phyloP scores from a whole-genome alignment of 2,329 filamentous ascomycete genomes.

The Waltergamsia citrina region DNA sequence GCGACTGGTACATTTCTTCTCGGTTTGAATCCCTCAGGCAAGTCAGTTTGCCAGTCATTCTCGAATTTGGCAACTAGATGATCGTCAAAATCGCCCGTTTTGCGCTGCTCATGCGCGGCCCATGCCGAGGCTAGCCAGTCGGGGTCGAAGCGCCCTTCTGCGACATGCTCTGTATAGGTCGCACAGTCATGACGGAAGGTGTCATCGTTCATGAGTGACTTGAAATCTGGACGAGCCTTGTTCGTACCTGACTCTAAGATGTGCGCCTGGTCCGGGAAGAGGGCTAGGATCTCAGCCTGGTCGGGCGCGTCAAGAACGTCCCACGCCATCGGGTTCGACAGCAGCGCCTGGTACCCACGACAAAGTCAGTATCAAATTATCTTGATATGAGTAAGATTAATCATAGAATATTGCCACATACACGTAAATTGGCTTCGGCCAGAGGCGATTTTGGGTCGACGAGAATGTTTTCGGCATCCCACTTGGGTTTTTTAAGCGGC shows the following conservation, averaged over 20 bases:
- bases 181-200: slow-evolving; percentile 37
- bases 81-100: slow-evolving; percentile 38
- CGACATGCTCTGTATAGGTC: slow-evolving; percentile 34
- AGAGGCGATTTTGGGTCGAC: slow-evolving; percentile 26
- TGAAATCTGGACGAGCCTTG: slow-evolving; percentile 28
- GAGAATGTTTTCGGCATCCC: slow-evolving; percentile 23
- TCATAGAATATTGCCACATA: slow-evolving; percentile 8
- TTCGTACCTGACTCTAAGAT: slow-evolving; percentile 24
- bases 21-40: slow-evolving; percentile 23
- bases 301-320: slow-evolving; percentile 21
- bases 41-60: slow-evolving; percentile 33
- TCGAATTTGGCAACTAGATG: slow-evolving; percentile 34
- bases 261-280: slow-evolving; percentile 26
- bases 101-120: slow-evolving; percentile 37
- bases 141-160: slow-evolving; percentile 37
- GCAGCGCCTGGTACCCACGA: slow-evolving; percentile 16
- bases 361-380: neutral
- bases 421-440: slow-evolving; percentile 25
- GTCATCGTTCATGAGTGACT: slow-evolving; percentile 33
- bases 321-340: slow-evolving; percentile 28
- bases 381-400: neutral
- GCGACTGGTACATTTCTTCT: neutral
- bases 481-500: slow-evolving; percentile 19
- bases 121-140: slow-evolving; percentile 44
- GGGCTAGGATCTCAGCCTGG: slow-evolving; percentile 22